Evolutionary conservation across 1,284 basidiomycete species (phyloP).

Genomic region (Cutaneotrichosporon arboriforme): DNA sequence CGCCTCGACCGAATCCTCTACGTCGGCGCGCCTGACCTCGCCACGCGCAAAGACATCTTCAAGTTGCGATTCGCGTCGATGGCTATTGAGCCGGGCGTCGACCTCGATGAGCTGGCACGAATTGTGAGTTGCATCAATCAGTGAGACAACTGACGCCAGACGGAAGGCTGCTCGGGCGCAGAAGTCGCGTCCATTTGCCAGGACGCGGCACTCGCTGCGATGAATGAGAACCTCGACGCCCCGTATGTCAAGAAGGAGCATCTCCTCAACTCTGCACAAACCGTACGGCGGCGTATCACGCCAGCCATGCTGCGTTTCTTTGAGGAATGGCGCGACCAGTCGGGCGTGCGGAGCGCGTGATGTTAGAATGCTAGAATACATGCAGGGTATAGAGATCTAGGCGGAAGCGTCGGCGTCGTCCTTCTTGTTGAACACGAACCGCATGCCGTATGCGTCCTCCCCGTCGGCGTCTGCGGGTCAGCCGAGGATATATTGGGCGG

Average conservation of each 20-base stretch:
- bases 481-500: not conserved
- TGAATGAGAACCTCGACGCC: conserved; percentile 77
- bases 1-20: conserved; percentile 92
- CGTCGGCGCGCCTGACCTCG: conserved; percentile 81
- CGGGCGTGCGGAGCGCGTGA: conserved; percentile 43
- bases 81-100: conserved; percentile 66
- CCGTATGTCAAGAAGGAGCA: conserved; percentile 66
- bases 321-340: conserved; percentile 55
- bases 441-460: conserved; percentile 88
- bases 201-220: conserved; percentile 87
- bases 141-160: conserved; percentile 52
- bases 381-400: conserved; percentile 7
- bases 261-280: conserved; percentile 67
- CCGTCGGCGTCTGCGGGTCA: conserved; percentile 70
- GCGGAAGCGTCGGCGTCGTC: conserved; percentile 8
- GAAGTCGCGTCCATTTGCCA: conserved; percentile 90
- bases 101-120: conserved; percentile 64
- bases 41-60: conserved; percentile 77
- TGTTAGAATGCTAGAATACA: conserved; percentile 13
- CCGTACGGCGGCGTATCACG: conserved; percentile 78
- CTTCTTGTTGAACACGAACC: conserved; percentile 50
- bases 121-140: conserved; percentile 55
- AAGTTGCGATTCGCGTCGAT: conserved; percentile 70
- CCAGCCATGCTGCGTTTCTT: conserved; percentile 69
- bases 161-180: conserved; percentile 91